Base-by-base conservation (phyloP, 306 rosid genomes). In the Malus asiatica region DNA sequence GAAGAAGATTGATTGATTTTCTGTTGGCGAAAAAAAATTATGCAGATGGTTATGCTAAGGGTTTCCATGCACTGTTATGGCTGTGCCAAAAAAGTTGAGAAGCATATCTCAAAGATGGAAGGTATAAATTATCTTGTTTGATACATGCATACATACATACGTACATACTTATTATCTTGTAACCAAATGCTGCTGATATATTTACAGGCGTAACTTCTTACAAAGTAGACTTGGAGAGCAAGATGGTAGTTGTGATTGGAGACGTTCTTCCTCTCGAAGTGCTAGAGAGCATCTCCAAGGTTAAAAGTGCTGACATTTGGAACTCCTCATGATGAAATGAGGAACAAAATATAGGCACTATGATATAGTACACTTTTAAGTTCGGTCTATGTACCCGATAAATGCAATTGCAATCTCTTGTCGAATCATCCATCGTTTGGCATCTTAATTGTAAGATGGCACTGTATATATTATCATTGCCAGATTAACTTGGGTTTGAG, bases 61-160 rank as follows among this genome's bases (percentile, higher is more conserved):
- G 99, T 95, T 68, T 89, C 97, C 77, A 95, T 95, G 93, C 97
- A 95, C 80, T 95, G 99, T 86, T 51, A 86, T 84, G 99, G 96
- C 68, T 95, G 99, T 83, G 98, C 96, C 45, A 92, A 68, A 83
- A 87, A 95, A 79, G 93, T 95, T 80, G 93, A 90, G 93, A 95
- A 92, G 68, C 96, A 81, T 74, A 85, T 95, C 75, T 84, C 93
- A 64, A 95, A 89, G 87, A 88, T 95, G 73, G 93, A 95, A 77
- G 99, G 99, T 90, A 79, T 48, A 33, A 16, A 35, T 35, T 35
- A 35, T 35, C 40, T 35, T 35, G 40, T 35, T 35, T 35, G 40
- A 6, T 35, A 35, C 62, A 8, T n/a, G 1, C 62, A 48, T 48
- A 15, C 8, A 5, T 1, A 15, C 53, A 1, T 14, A 46, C 15